Percentiles rank a stretch among this genome's conserved stretches.
Evolutionary conservation across 495 filamentous ascomycete species (phyloP).

Genomic region (Pyronema omphalodes): DNA sequence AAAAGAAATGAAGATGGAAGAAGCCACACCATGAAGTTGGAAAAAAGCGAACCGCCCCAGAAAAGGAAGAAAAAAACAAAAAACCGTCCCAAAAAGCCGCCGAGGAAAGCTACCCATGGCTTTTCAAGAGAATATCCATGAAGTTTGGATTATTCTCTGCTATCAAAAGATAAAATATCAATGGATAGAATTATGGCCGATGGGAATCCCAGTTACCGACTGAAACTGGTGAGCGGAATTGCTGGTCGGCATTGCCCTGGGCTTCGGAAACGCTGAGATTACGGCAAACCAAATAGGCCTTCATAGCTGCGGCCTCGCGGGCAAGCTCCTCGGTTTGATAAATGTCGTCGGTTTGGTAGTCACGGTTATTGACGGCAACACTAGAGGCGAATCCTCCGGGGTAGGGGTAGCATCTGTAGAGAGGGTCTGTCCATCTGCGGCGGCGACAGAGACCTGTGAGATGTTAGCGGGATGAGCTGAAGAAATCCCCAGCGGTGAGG

Average conservation of each 20-base stretch:
- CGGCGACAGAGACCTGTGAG: conserved; percentile 77
- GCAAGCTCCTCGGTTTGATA: conserved; percentile 67
- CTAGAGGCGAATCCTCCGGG: conserved; percentile 68
- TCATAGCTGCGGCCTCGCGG: conserved; percentile 87
- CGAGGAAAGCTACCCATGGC: neutral
- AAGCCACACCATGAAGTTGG: no score
- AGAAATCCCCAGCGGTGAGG: no score
- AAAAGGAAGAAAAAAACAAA: neutral
- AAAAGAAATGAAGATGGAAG: no score
- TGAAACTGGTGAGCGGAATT: neutral
- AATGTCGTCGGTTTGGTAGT: conserved; percentile 81
- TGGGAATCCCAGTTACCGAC: neutral
- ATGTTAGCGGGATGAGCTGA: neutral
- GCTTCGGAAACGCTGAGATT: conserved; percentile 98
- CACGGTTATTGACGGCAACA: conserved; percentile 86
- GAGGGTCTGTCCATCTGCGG: conserved; percentile 84
- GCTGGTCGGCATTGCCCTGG: neutral
- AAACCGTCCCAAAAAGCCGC: neutral
- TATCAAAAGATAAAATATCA: no score
- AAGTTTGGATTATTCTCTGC: no score
- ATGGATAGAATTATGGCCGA: neutral
- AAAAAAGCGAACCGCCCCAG: neutral
- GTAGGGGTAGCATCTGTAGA: conserved; percentile 40
- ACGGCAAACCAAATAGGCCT: conserved; percentile 92
- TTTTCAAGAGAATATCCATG: no score